phyloP scores from a whole-genome alignment of 202 grass and related monocot genomes.

The Setaria viridis region DNA sequence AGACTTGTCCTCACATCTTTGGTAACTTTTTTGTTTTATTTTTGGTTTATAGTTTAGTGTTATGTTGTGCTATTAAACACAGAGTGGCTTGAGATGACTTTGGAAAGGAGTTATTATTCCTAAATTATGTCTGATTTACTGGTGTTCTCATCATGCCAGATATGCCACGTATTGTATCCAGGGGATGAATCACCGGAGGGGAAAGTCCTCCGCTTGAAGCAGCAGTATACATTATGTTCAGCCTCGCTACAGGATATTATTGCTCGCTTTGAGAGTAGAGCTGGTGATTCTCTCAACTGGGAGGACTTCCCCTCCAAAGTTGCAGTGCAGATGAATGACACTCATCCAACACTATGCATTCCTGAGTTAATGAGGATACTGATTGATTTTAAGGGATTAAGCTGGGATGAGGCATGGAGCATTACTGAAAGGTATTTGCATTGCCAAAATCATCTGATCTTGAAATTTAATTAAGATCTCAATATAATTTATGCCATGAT shows the following conservation, averaged over 20 bases:
- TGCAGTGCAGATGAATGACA: conserved; percentile 99
- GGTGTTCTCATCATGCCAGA: conserved; percentile 59
- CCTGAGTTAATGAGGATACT: conserved; percentile 98
- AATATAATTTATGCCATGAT: conserved; percentile 31
- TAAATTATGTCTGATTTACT: conserved; percentile 38
- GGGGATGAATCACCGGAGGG: conserved; percentile 95
- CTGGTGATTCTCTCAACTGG: conserved; percentile 85
- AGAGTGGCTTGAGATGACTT: not conserved
- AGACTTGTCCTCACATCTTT: not conserved
- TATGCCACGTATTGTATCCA: conserved; percentile 93
- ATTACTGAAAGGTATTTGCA: conserved; percentile 86
- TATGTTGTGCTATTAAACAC: conserved; percentile 10
- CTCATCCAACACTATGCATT: conserved; percentile 97
- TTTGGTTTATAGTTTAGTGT: conserved; percentile 16
- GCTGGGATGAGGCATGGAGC: conserved; percentile 83
- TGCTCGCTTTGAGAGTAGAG: conserved; percentile 82
- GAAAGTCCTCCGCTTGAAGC: conserved; percentile 93
- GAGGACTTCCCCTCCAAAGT: conserved; percentile 94
- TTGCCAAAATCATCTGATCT: not conserved
- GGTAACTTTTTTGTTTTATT: conserved; percentile 26
- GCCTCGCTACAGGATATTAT: conserved; percentile 98
- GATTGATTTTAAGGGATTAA: conserved; percentile 92
- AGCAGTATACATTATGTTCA: conserved; percentile 98
- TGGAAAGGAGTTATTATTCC: not conserved
- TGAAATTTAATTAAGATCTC: conserved; percentile 20